phyloP scores from a whole-genome alignment of 2,329 filamentous ascomycete species.

The Stemphylium vesicarium region DNA sequence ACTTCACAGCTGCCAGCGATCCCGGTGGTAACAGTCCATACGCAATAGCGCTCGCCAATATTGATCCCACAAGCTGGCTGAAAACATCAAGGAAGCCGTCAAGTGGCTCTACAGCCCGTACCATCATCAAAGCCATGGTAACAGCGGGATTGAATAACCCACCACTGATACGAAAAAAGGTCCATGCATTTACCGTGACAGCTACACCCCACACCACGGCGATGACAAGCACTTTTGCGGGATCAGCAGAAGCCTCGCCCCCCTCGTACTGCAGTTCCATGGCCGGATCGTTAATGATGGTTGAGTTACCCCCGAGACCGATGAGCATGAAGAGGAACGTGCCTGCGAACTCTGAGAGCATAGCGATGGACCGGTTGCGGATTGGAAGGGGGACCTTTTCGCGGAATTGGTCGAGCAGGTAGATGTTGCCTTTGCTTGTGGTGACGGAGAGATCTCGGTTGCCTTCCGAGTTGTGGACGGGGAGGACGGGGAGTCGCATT shows the following conservation, averaged over 20 bases:
- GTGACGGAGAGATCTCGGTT: neutral
- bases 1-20: neutral
- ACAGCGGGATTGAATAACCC: slow-evolving; percentile 35
- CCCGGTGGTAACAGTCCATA: neutral
- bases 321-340: slow-evolving; percentile 46
- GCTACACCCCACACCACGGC: slow-evolving; percentile 50
- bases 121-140: slow-evolving; percentile 11
- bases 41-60: too few relatives aligned
- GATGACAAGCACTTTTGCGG: slow-evolving; percentile 46
- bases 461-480: neutral
- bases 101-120: slow-evolving; percentile 5
- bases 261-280: slow-evolving; percentile 18
- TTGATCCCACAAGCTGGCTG: too few relatives aligned
- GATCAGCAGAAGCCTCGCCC: slow-evolving; percentile 21
- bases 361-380: neutral
- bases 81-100: too few relatives aligned
- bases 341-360: neutral
- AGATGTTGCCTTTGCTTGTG: neutral
- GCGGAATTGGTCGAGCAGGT: slow-evolving; percentile 1
- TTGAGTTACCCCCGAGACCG: slow-evolving; percentile 47
- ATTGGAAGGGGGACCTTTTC: neutral
- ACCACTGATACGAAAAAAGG: slow-evolving; percentile 36
- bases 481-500: neutral
- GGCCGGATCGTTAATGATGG: slow-evolving; percentile 41
- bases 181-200: slow-evolving; percentile 51